Base-by-base conservation (phyloP, 1,284 basidiomycete species). In the Ustilago lituana region DNA sequence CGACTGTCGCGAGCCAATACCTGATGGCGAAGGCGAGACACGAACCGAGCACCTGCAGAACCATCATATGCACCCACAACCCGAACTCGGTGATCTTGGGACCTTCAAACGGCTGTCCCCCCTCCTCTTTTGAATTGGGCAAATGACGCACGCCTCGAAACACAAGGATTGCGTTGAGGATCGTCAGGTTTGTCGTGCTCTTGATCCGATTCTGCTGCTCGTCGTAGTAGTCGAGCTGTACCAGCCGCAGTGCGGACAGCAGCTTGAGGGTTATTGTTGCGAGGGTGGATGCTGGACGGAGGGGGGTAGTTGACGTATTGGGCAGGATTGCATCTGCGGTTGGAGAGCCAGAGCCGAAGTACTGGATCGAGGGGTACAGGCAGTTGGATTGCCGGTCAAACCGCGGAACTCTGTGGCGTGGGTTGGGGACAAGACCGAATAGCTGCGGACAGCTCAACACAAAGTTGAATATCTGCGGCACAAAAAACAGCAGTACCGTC, bases 391-490 rank as follows among this genome's bases (percentile, higher is more conserved):
- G 22, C 0, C 40, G 32, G 45, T 74, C 20, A n/a, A 65, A 68
- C 10, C 59, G 87, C 49, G 96, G 96, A 14, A 99, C 86, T 26
- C 96, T 87, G 84, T 98, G 96, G 38, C 96, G 85, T 2, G 96
- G 96, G 78, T 94, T 97, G 0, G 91, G 90, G 7, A 98, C 91
- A 9, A 99, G 83, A 1, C 92, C 91, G 78, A 98, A 98, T 2
- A 99, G 84, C 81, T 99, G 96, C 4, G 96, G 96, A 73, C 90
- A 92, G 20, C 93, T 96, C 33, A 98, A 86, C 37, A 97, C 48
- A 78, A 99, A 99, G 83, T 99, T 98, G 88, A 98, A 92, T 66
- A 97, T 91, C 81, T 99, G 96, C 5, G 96, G 96, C 29, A 97
- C 86, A 85, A 98, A 98, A 86, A 99, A 98, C 24, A 98, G 85